Conservation (phyloP, 768 basidiomycete genomes). For the Hysterangium stoloniferum region DNA sequence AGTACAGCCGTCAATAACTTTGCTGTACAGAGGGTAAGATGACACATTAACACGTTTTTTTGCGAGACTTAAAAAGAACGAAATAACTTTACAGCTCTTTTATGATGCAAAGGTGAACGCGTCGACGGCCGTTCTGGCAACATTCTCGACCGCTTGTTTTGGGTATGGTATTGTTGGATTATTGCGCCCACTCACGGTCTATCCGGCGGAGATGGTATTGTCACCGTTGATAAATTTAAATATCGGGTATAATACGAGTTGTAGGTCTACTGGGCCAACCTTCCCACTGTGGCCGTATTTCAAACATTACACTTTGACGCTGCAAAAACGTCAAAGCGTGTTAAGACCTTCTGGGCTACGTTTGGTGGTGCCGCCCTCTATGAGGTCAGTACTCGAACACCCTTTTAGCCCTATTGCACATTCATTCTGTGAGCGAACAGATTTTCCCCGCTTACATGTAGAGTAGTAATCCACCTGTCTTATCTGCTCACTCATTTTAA, state of each 20-base stretch:
- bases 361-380: constrained; percentile 15
- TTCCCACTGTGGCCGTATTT: constrained; percentile 53
- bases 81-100: constrained; percentile 36
- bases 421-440: background rate
- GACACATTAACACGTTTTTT: background rate
- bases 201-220: constrained; percentile 48
- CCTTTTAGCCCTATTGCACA: background rate
- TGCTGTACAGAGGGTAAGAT: constrained; percentile 45
- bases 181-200: constrained; percentile 49
- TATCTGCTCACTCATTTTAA: background rate
- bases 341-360: constrained; percentile 20
- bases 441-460: constrained; percentile 19
- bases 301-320: constrained; percentile 28
- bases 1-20: constrained; percentile 53
- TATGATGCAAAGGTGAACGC: constrained; percentile 50
- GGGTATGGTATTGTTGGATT: constrained; percentile 57
- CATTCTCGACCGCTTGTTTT: constrained; percentile 20
- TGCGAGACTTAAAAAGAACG: too few species aligned
- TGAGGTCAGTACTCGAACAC: constrained; percentile 6
- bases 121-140: constrained; percentile 49
- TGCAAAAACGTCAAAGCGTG: constrained; percentile 9
- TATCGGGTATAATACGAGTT: background rate
- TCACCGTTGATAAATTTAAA: background rate
- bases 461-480: background rate
- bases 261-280: constrained; percentile 43